Conservation (phyloP, 2,329 filamentous ascomycete genomes). For the Leptographium lundbergii region DNA sequence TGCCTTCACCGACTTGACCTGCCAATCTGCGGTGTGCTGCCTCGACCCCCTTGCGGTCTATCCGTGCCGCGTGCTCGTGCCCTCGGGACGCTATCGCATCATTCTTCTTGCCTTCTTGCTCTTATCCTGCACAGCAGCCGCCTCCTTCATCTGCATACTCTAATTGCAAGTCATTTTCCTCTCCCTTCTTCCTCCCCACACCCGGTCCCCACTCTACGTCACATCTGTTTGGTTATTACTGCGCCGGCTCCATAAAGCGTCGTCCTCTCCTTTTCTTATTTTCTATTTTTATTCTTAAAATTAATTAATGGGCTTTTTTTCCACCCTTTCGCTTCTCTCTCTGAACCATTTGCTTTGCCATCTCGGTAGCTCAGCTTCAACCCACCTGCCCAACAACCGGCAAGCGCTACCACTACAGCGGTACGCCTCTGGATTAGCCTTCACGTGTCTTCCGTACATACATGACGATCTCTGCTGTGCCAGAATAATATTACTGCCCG, state of each 20-base stretch:
- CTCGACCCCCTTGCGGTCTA: not conserved
- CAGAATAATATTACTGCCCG: not conserved
- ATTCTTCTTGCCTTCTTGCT: not conserved
- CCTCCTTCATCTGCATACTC: not conserved
- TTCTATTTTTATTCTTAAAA: not conserved
- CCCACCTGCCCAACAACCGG: not conserved
- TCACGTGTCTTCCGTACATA: not conserved
- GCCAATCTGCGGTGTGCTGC: slow-evolving; percentile 7
- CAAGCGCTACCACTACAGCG: not conserved
- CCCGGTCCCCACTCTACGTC: slow-evolving; percentile 1
- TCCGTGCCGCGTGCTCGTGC: not conserved
- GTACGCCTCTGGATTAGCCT: not conserved
- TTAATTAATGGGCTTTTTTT: not conserved
- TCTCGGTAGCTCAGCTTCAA: not conserved
- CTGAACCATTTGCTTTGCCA: not conserved
- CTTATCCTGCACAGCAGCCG: not conserved
- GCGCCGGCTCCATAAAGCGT: not conserved
- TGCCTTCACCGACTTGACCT: not conserved
- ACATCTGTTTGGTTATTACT: not conserved
- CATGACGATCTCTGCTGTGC: not conserved
- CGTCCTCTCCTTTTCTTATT: not conserved
- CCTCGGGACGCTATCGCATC: not conserved
- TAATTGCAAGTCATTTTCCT: not conserved
- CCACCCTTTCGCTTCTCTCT: not conserved
- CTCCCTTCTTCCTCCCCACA: not conserved